Evolutionary conservation across 768 basidiomycete genomes (phyloP).

Genomic region (Russula griseocarnosa): DNA sequence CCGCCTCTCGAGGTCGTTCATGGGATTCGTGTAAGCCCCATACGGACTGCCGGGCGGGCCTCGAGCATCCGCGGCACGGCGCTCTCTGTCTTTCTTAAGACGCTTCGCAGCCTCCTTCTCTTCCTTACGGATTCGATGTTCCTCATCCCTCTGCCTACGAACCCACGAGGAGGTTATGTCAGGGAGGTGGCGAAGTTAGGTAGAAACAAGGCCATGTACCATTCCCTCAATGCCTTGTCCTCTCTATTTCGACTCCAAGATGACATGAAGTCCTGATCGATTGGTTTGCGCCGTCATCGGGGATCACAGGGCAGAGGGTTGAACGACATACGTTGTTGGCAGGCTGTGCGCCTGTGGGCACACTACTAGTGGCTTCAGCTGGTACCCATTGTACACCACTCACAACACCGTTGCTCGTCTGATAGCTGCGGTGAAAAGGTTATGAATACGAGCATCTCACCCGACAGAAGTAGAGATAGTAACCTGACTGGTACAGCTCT

Average conservation of each 20-base stretch:
- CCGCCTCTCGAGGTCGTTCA: conserved; percentile 40
- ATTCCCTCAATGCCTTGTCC: conserved; percentile 28
- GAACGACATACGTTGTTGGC: conserved; percentile 47
- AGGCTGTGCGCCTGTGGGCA: conserved; percentile 58
- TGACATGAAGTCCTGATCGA: conserved; percentile 52
- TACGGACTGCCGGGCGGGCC: conserved; percentile 20
- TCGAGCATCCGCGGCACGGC: conserved; percentile 46
- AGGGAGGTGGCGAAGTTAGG: conserved; percentile 2
- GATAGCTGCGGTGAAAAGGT: conserved; percentile 49
- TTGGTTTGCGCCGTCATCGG: conserved; percentile 6
- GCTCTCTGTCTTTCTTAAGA: conserved; percentile 45
- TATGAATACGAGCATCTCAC: not conserved
- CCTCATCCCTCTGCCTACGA: conserved; percentile 42
- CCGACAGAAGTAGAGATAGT: conserved; percentile 26
- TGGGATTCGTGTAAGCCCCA: conserved; percentile 28
- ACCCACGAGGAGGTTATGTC: not conserved
- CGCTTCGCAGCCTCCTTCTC: conserved; percentile 42
- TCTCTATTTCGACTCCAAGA: conserved; percentile 45
- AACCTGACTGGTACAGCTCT: conserved; percentile 77
- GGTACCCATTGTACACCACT: conserved; percentile 64
- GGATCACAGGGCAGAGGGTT: conserved; percentile 13
- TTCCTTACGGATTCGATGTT: conserved; percentile 53
- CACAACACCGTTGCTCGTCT: conserved; percentile 63
- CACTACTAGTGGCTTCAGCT: conserved; percentile 60
- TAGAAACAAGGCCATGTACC: conserved; percentile 17